Conservation (phyloP, 2,329 filamentous ascomycete genomes). For the Xylaria digitata region DNA sequence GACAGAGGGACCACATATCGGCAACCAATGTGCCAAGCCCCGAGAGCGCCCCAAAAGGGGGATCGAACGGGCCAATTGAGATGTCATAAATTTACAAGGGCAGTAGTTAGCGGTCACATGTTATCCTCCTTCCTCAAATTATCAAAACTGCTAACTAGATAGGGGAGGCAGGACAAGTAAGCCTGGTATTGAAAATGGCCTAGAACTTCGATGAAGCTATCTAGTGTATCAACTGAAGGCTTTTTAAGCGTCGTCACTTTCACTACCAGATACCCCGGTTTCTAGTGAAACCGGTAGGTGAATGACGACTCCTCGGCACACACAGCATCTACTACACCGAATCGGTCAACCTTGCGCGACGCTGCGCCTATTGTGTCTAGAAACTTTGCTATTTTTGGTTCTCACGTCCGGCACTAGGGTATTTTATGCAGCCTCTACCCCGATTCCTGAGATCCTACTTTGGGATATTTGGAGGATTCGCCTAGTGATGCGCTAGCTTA, state of each 20-base stretch:
- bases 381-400: slow-evolving; percentile 21
- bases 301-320: slow-evolving; percentile 23
- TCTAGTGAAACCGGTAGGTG: slow-evolving; percentile 14
- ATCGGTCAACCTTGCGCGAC: neutral
- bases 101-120: slow-evolving; percentile 26
- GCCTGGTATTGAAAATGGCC: neutral
- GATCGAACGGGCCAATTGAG: slow-evolving; percentile 25
- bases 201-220: slow-evolving; percentile 4
- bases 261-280: neutral
- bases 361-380: slow-evolving; percentile 7
- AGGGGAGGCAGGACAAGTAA: slow-evolving; percentile 21
- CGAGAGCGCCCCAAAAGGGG: slow-evolving; percentile 12
- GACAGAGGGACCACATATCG: slow-evolving; percentile 11
- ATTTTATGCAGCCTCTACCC: slow-evolving; percentile 5
- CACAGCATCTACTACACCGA: neutral
- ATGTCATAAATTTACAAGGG: slow-evolving; percentile 17
- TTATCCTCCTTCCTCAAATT: slow-evolving; percentile 36
- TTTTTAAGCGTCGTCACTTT: slow-evolving; percentile 5
- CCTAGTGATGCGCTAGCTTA: slow-evolving; percentile 5
- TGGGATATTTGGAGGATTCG: slow-evolving; percentile 19
- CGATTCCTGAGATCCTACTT: neutral
- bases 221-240: neutral
- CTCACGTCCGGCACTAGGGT: slow-evolving; percentile 22
- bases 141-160: slow-evolving; percentile 29
- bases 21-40: slow-evolving; percentile 17